These are phyloP conservation scores for Magnaporthiopsis rhizophila DNA, from an alignment of 2,329 filamentous ascomycete genomes.

Conservation along the genomic window DNA sequence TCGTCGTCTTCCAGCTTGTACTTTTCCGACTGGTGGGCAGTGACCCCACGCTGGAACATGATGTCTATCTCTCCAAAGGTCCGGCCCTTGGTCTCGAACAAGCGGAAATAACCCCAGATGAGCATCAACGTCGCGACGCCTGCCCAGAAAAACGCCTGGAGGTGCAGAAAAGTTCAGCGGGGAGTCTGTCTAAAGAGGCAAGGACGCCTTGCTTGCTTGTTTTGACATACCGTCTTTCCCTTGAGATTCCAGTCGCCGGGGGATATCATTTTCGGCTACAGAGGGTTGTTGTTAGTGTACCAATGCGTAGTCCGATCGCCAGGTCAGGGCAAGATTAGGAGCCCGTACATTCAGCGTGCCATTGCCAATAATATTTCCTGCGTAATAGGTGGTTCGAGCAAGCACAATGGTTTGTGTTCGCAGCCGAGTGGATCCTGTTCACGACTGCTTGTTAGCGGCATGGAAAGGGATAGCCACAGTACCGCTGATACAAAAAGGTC, in stretches of 20 bases:
- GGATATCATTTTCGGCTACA: conserved; percentile 30
- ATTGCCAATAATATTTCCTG: conserved; percentile 32
- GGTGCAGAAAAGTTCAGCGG: conserved; percentile 3
- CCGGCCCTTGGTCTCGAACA: conserved; percentile 33
- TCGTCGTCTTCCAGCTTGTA: conserved; percentile 5
- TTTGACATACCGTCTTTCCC: conserved; percentile 26
- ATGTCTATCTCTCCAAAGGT: conserved; percentile 39
- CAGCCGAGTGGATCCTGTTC: conserved; percentile 29
- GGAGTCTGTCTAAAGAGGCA: too few relatives aligned
- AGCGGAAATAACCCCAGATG: conserved; percentile 33
- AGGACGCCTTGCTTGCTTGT: too few relatives aligned
- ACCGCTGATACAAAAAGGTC: too few relatives aligned
- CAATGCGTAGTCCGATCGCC: too few relatives aligned
- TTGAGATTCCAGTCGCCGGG: conserved; percentile 31
- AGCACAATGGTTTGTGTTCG: conserved; percentile 38
- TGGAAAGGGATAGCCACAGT: too few relatives aligned
- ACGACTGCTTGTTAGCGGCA: too few relatives aligned
- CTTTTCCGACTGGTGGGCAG: conserved; percentile 54
- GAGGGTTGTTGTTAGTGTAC: neutral
- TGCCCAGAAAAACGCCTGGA: conserved; percentile 30
- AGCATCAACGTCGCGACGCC: conserved; percentile 24
- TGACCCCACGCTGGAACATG: conserved; percentile 67
- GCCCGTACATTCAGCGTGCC: conserved; percentile 12
- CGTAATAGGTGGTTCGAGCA: conserved; percentile 32
- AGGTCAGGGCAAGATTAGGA: too few relatives aligned